Percentiles rank a stretch among this genome's conserved stretches.
Conservation (phyloP, 257 asterid genomes). For the Solanum arcanum region DNA sequence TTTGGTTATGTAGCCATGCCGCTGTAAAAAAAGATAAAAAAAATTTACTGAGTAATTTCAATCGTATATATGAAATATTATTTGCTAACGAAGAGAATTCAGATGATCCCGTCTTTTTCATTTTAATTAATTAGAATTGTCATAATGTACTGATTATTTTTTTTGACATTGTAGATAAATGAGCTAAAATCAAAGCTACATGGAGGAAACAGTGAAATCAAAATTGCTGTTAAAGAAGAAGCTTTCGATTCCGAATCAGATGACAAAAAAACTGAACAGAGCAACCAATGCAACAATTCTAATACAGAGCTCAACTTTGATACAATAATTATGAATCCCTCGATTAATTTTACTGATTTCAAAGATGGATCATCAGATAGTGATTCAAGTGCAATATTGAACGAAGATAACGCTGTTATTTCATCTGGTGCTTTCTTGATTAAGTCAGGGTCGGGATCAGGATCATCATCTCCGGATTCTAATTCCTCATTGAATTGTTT, state of each 20-base stretch:
- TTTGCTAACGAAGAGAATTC: background rate
- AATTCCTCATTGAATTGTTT: conserved; percentile 4
- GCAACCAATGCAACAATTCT: conserved; percentile 1
- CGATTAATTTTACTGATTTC: conserved; percentile 25
- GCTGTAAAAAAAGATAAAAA: no score
- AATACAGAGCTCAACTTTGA: conserved; percentile 27
- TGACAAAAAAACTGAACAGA: conserved; percentile 8
- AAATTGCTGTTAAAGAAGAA: conserved; percentile 37
- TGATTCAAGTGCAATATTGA: conserved; percentile 74
- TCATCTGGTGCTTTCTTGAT: conserved; percentile 32
- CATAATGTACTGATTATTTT: background rate
- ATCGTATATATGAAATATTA: background rate
- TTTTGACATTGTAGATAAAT: conserved; percentile 21
- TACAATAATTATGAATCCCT: background rate
- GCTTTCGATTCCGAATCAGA: conserved; percentile 30
- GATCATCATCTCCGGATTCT: background rate
- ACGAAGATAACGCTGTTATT: conserved; percentile 41
- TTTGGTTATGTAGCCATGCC: background rate
- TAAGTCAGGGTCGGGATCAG: background rate
- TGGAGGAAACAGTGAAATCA: conserved; percentile 20
- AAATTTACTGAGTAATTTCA: background rate
- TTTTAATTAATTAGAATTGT: background rate
- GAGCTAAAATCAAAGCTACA: conserved; percentile 50
- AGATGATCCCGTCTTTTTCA: background rate
- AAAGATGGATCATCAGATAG: conserved; percentile 68